Base-by-base conservation (phyloP, 1,284 basidiomycete species). In the Sparassis latifolia region DNA sequence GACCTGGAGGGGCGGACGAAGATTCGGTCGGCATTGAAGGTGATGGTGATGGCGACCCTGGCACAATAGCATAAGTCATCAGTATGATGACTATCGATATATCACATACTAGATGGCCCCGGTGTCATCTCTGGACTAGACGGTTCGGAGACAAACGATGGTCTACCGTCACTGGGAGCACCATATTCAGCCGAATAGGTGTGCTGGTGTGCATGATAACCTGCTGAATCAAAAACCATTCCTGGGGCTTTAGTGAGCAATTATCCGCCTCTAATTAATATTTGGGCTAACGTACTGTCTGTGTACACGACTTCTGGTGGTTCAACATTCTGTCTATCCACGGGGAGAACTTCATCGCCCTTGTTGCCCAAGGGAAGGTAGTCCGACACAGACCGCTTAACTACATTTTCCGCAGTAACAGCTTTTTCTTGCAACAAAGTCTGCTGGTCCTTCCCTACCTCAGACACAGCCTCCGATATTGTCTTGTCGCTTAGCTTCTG, bases 281-380 rank as follows among this genome's bases (percentile, higher is more conserved):
- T 20, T 20, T 20, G 20, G 20, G 4, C 44, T 28, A 71, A 69
- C 71, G 72, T 62, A 79, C 90, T 77, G 49, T 79, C 69, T 40
- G 77, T 82, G 60, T 91, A 90, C 43, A 82, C 71, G 1, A 92
- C 78, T 4, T 79, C 77, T 27, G 86, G 85, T 42, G 76, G 74
- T 52, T 82, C 75, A 6, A 73, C 71, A 27, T 74, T 67, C 10
- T 20, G 72, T 67, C 63, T 20, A 78, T 60, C 41, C 7, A 69
- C 63, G 7, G 77, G 77, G 32, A 89, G 64, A 2, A 74, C 70
- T 28, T 77, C 76, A 52, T 86, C 82, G 5, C 76, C 79, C 30
- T 69, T 60, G 30, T 66, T 60, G 39, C 52, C 51, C 48, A 33
- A 31, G 44, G 31, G 5, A 3, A 33, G 39, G 10, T 51, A 41